These are phyloP conservation scores for Cyclocybe cylindracea DNA, from an alignment of 768 basidiomycete species.

Conservation along the genomic window DNA sequence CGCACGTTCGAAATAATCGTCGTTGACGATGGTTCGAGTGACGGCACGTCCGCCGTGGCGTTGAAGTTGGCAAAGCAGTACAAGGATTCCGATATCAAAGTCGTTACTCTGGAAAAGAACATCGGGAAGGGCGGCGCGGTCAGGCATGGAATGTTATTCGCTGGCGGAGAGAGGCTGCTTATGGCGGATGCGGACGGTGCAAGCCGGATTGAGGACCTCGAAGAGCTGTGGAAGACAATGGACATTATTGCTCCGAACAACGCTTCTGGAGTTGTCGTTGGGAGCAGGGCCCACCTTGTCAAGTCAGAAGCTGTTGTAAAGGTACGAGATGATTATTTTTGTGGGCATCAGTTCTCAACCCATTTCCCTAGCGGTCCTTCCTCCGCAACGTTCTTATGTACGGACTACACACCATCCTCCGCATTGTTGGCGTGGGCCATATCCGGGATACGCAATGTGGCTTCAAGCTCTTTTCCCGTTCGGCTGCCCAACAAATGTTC, in stretches of 20 bases:
- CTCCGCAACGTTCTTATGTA: conserved; percentile 94
- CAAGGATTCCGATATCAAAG: conserved; percentile 62
- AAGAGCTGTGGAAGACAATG: conserved; percentile 75
- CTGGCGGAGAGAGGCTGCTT: conserved; percentile 73
- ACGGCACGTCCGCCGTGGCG: conserved; percentile 69
- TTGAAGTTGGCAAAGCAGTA: conserved; percentile 63
- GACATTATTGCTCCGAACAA: conserved; percentile 54
- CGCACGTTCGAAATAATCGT: conserved; percentile 82
- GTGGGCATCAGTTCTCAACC: not conserved
- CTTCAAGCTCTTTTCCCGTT: conserved; percentile 92
- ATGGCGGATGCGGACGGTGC: conserved; percentile 97
- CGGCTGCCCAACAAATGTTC: conserved; percentile 81
- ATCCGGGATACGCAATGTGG: conserved; percentile 96
- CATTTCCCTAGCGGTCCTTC: conserved; percentile 69
- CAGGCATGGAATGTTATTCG: conserved; percentile 85
- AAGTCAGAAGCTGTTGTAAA: conserved; percentile 92
- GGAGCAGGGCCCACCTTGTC: conserved; percentile 91
- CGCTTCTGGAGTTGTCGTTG: conserved; percentile 70
- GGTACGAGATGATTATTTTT: conserved; percentile 41
- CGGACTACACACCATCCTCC: conserved; percentile 85
- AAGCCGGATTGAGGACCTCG: conserved; percentile 83
- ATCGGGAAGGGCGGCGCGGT: conserved; percentile 94
- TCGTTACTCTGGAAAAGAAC: conserved; percentile 79
- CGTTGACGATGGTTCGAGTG: conserved; percentile 87
- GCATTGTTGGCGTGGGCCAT: conserved; percentile 86